Evolutionary conservation across 148 eudicot genomes (phyloP), one percentile per base, ranked within the genome.

Genomic region (Fallopia convolvulus): DNA sequence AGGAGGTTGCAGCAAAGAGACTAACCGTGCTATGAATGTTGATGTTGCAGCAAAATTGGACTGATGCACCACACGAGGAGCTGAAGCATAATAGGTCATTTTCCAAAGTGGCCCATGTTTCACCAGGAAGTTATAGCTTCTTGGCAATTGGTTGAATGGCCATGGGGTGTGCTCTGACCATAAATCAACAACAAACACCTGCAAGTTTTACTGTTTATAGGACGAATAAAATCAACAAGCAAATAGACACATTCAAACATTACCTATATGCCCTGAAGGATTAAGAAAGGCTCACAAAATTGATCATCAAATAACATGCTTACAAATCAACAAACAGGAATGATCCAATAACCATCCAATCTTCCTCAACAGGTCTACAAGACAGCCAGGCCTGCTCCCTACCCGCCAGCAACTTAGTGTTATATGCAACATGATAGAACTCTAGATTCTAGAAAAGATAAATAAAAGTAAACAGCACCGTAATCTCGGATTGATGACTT

Each of bases 111-210:
- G 81, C 15, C 97, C 97, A 79, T 92, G 96, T 84, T 94, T 94
- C 78, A 94, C 99, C 79, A 95, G 87, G 78, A 95, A 92, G 86
- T 87, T 95, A 79, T 95, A 95, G 83, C 97, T 95, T 87, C 86
- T 91, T 55, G 99, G 99, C 80, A 95, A 81, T 81, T 95, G 99
- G 79, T 95, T 95, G 80, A 95, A 95, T 11, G 99, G 97, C 99
- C 99, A 95, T 32, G 97, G 98, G 21, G 99, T 95, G 73, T 95
- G 99, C 77, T 91, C 97, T 30, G 97, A 83, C 99, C 99, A 95
- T 76, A 95, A 88, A 87, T 95, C 99, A 70, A 93, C 90, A 81
- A 95, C 86, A 85, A 88, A 95, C 33, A 95, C 97, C 99, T 95
- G 93, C 85, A 92, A 78, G 76, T 81, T 50, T 79, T 77, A 83